A percentile compares a stretch with the other conserved stretches of the same genome.
These are phyloP conservation scores for Ophiocordyceps camponoti-saundersi DNA, from an alignment of 2,329 filamentous ascomycete genomes.

Conservation along the genomic window DNA sequence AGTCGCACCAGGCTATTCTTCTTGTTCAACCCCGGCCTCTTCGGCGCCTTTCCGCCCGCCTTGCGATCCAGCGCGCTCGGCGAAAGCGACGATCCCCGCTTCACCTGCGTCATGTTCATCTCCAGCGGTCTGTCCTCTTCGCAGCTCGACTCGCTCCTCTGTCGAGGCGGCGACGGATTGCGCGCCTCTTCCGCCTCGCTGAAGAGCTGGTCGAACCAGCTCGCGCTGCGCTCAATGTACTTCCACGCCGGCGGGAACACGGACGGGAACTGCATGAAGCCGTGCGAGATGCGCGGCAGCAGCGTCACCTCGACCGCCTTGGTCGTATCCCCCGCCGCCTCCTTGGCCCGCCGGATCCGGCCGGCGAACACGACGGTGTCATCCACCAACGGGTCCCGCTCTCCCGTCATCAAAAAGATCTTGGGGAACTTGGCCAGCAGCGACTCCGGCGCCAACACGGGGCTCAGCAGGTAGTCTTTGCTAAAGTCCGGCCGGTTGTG, in stretches of 20 bases:
- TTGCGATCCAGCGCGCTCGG: conserved; percentile 8
- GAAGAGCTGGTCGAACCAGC: conserved; percentile 73
- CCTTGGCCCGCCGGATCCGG: conserved; percentile 64
- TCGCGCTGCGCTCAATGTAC: conserved; percentile 60
- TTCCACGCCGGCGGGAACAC: conserved; percentile 85
- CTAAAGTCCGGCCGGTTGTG: conserved; percentile 86
- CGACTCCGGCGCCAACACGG: conserved; percentile 72
- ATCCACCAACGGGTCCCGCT: conserved; percentile 87
- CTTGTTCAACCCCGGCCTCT: conserved; percentile 16
- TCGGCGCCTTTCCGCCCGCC: conserved; percentile 7
- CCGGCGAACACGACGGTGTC: conserved; percentile 96
- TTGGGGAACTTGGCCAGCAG: conserved; percentile 81
- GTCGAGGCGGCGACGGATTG: conserved; percentile 5
- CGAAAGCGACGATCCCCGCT: conserved; percentile 13
- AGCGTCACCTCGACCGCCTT: conserved; percentile 54
- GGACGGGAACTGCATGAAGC: conserved; percentile 80
- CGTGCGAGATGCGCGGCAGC: conserved; percentile 80
- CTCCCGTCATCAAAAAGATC: conserved; percentile 84
- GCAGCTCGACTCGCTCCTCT: conserved; percentile 42
- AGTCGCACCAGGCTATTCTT: conserved; percentile 34
- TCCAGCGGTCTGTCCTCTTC: conserved; percentile 73
- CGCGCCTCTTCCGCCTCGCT: conserved; percentile 26
- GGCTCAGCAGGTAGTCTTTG: conserved; percentile 79
- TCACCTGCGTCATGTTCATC: conserved; percentile 47
- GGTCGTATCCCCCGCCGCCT: conserved; percentile 25